phyloP scores from a whole-genome alignment of 1,284 basidiomycete species.

The Ustilago xerochloae region DNA sequence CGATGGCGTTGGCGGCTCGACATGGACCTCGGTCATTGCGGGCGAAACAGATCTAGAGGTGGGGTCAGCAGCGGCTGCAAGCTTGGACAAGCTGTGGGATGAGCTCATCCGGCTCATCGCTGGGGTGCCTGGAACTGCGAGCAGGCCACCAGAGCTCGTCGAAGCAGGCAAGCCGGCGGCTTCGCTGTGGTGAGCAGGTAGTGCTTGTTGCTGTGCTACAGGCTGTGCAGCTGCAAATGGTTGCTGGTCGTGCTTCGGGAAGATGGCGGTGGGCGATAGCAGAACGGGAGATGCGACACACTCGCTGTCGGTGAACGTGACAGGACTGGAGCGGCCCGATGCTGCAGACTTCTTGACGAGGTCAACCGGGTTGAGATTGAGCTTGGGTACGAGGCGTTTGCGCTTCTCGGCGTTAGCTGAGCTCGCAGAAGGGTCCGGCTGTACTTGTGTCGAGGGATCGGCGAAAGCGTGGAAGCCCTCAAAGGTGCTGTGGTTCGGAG shows the following conservation, averaged over 20 bases:
- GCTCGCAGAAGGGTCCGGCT: neutral
- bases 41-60: slow-evolving; percentile 17
- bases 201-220: neutral
- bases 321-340: slow-evolving; percentile 30
- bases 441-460: neutral
- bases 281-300: slow-evolving; percentile 36
- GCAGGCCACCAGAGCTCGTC: slow-evolving; percentile 12
- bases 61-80: slow-evolving; percentile 12
- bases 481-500: slow-evolving; percentile 38
- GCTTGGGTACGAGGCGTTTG: slow-evolving; percentile 27
- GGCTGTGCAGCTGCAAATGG: neutral
- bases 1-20: slow-evolving; percentile 40
- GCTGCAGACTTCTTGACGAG: slow-evolving; percentile 20
- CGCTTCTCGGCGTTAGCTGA: slow-evolving; percentile 19
- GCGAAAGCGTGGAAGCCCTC: slow-evolving; percentile 13
- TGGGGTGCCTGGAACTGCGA: slow-evolving; percentile 29
- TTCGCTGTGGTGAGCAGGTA: neutral
- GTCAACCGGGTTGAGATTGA: slow-evolving; percentile 33
- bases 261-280: slow-evolving; percentile 22
- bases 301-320: slow-evolving; percentile 18
- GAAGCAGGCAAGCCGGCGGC: neutral
- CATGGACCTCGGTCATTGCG: slow-evolving; percentile 23
- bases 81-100: slow-evolving; percentile 27
- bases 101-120: slow-evolving; percentile 37
- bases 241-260: slow-evolving; percentile 5